phyloP scores from a whole-genome alignment of 805 yeast species.

The Monosporozyma servazzii region DNA sequence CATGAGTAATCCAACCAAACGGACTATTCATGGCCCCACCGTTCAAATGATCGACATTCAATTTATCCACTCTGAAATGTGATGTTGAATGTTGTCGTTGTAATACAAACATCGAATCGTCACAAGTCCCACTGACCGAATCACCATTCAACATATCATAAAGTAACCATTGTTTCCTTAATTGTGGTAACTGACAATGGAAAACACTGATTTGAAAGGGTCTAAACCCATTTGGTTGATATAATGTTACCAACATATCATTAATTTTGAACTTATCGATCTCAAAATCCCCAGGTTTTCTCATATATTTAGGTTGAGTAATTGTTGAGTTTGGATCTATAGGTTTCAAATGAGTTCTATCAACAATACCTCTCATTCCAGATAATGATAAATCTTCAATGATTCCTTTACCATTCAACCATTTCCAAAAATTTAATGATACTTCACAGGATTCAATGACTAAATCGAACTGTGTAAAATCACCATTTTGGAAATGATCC shows the following conservation, averaged over 20 bases:
- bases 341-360: constrained; percentile 82
- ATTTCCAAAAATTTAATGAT: constrained; percentile 70
- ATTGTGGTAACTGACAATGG: constrained; percentile 66
- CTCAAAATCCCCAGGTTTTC: constrained; percentile 86
- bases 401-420: constrained; percentile 87
- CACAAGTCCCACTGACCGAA: constrained; percentile 83
- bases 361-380: constrained; percentile 89
- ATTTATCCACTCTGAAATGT: constrained; percentile 73
- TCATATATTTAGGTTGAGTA: constrained; percentile 59
- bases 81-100: constrained; percentile 24
- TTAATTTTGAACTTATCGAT: constrained; percentile 73
- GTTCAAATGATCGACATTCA: constrained; percentile 81
- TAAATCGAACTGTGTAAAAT: constrained; percentile 90
- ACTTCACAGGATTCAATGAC: constrained; percentile 80
- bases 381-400: constrained; percentile 67
- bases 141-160: constrained; percentile 80
- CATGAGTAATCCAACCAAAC: constrained; percentile 92
- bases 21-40: constrained; percentile 80
- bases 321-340: constrained; percentile 67
- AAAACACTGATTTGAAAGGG: constrained; percentile 85
- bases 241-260: constrained; percentile 73
- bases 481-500: constrained; percentile 67
- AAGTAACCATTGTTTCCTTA: constrained; percentile 89
- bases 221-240: constrained; percentile 72
- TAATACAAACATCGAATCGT: constrained; percentile 66